Base-by-base conservation (phyloP, 176 grass and related monocot genomes). In the Bolboschoenus planiculmis region DNA sequence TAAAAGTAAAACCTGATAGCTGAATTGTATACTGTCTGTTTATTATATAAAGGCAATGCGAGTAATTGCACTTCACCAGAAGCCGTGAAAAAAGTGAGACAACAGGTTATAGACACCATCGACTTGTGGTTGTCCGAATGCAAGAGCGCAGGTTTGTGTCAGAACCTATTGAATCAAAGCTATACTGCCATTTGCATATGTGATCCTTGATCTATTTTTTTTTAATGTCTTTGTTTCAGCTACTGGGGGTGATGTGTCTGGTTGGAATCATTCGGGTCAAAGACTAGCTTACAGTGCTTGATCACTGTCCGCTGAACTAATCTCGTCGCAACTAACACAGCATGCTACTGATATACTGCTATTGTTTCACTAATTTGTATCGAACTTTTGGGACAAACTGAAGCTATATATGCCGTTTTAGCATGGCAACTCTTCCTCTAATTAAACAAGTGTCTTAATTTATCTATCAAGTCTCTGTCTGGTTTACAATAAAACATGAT, bases 91-190 rank as follows among this genome's bases (percentile, higher is more conserved):
- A 85, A 79, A 81, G 91, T 93, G 46, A 95, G 93, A 77, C 34
- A 90, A 84, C 87, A 87, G 79, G 91, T 95, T 2, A 80, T 85
- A 53, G 84, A 89, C 60, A 66, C 91, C 39, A 93, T 99, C 1
- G 92, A 95, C 86, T 67, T 95, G 68, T 99, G 92, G 91, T 33
- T 99, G 75, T 93, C 89, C 1, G 81, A 99, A 62, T 93, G 96
- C 87, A 85, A 93, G 55, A 67, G 72, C 43, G 53, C 44, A 81
- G 67, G 84, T 84, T 54, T 62, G 86, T 26, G 84, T 71, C 24
- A 23, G 14, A 53, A 77, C 70, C 10, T 72, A 67, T 62, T 51
- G 18, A 10, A 29, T 51, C 0, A 51, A 36, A 76, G 43, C 24
- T 76, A 51, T 31, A 76, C 71, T 51, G 5, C 13, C 71, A 76